Evolutionary conservation across 805 yeast genomes (phyloP).

Genomic region (Myxozyma kluyveri): DNA sequence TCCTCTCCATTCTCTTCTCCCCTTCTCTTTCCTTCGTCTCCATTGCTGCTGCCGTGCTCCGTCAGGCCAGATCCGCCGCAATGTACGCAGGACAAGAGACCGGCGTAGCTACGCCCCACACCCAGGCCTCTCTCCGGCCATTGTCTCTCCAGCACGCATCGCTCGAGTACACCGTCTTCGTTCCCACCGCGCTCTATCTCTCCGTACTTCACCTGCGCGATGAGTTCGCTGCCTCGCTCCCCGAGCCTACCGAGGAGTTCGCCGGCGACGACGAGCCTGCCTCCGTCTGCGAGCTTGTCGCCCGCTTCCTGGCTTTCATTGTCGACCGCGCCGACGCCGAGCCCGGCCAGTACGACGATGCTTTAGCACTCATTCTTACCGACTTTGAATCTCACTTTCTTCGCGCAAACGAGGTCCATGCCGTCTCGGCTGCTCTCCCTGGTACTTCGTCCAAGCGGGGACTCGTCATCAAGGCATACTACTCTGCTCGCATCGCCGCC

Average conservation of each 20-base stretch:
- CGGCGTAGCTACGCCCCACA: constrained; percentile 45
- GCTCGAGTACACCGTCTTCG: constrained; percentile 81
- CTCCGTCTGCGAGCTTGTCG: constrained; percentile 79
- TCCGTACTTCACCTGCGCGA: constrained; percentile 84
- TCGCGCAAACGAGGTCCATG: constrained; percentile 77
- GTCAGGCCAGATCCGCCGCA: neutral
- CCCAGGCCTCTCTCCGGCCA: constrained; percentile 65
- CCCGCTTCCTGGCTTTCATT: constrained; percentile 70
- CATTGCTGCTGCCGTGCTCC: constrained; percentile 2
- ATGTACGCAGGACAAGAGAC: constrained; percentile 37
- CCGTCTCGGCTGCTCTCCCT: constrained; percentile 68
- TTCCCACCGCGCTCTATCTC: constrained; percentile 77
- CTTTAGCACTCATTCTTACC: constrained; percentile 63
- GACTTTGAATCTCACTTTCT: constrained; percentile 85
- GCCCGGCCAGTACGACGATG: constrained; percentile 62
- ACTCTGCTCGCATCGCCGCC: constrained; percentile 53
- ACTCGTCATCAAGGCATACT: constrained; percentile 74
- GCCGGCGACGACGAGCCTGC: constrained; percentile 87
- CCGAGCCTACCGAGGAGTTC: constrained; percentile 76
- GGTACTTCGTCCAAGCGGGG: constrained; percentile 64
- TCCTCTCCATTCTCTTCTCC: neutral
- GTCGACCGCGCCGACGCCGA: constrained; percentile 40
- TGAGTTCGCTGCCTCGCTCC: constrained; percentile 66
- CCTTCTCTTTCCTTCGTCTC: constrained; percentile 3
- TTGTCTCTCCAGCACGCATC: constrained; percentile 79